Evolutionary conservation across 129 eudicot species (phyloP), one percentile per base, ranked within the genome.

Genomic region (Tagetes patula): DNA sequence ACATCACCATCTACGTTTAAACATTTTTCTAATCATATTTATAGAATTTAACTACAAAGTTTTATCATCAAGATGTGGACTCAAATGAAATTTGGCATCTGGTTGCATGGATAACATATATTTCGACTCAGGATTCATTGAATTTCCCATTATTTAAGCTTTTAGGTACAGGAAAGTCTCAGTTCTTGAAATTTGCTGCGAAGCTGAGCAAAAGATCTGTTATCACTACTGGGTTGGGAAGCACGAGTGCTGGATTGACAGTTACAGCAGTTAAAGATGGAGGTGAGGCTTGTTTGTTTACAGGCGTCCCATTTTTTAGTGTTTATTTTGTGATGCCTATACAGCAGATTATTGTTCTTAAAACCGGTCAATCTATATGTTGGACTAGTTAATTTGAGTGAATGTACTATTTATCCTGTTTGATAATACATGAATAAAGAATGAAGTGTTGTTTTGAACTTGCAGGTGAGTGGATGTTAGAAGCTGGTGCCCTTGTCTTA

Each of bases 161-260:
- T 77, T 54, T 62, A 91, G 97, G 97, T 76, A 95, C 99, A 10
- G 99, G 97, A 72, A 95, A 95, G 77, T 95, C 99, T 59, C 99
- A 95, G 73, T 95, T 95, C 77, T 72, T 90, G 80, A 95, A 95
- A 73, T 95, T 90, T 84, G 91, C 99, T 74, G 99, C 99, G 70
- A 95, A 95, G 70, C 65, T 95, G 83, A 84, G 97, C 82, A 90
- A 88, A 80, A 86, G 99, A 88, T 89, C 99, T 74, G 99, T 95
- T 70, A 85, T 95, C 60, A 95, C 99, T 42, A 95, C 97, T 77
- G 99, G 99, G 53, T 75, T 95, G 72, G 99, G 99, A 70, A 95
- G 99, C 86, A 95, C 96, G 46, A 95, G 99, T 83, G 99, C 99
- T 76, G 99, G 97, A 47, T 76, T 95, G 79, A 95, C 99, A 61